Conservation (phyloP, 2,329 filamentous ascomycete species). For the Pseudogymnoascus pannorum region DNA sequence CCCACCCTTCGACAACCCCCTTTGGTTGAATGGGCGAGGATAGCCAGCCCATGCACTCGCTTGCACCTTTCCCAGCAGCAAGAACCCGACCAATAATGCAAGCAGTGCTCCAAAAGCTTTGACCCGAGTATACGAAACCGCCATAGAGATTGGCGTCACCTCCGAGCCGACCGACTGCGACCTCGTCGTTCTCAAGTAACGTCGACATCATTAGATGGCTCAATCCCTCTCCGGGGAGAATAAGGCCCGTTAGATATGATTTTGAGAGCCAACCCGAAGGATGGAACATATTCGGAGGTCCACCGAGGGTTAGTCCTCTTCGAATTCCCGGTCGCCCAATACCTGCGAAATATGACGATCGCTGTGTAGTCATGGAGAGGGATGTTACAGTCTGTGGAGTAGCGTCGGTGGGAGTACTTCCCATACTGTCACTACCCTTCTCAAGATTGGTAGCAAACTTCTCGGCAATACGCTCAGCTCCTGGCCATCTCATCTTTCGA, state of each 20-base stretch:
- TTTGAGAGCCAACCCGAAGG: conserved; percentile 60
- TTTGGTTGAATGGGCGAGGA: conserved; percentile 51
- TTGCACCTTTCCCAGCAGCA: conserved; percentile 53
- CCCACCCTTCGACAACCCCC: conserved; percentile 48
- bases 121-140: conserved; percentile 55
- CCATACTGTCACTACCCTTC: conserved; percentile 24
- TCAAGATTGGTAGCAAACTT: conserved; percentile 22
- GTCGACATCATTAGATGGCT: conserved; percentile 60
- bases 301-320: conserved; percentile 27
- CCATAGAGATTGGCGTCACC: conserved; percentile 55
- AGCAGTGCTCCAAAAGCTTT: conserved; percentile 63
- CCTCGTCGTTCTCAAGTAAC: conserved; percentile 55
- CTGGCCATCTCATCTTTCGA: conserved; percentile 54
- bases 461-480: conserved; percentile 36
- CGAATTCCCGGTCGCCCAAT: conserved; percentile 19
- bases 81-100: conserved; percentile 59
- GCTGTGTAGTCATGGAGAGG: conserved; percentile 24
- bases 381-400: conserved; percentile 19
- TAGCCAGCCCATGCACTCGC: conserved; percentile 63
- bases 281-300: conserved; percentile 50
- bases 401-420: conserved; percentile 18
- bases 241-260: conserved; percentile 58
- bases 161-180: conserved; percentile 51
- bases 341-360: conserved; percentile 27
- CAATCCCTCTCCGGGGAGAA: conserved; percentile 56